Percentiles rank a stretch among this genome's conserved stretches.
phyloP scores from a whole-genome alignment of 345 rosid species.

The Lepidium didymum region DNA sequence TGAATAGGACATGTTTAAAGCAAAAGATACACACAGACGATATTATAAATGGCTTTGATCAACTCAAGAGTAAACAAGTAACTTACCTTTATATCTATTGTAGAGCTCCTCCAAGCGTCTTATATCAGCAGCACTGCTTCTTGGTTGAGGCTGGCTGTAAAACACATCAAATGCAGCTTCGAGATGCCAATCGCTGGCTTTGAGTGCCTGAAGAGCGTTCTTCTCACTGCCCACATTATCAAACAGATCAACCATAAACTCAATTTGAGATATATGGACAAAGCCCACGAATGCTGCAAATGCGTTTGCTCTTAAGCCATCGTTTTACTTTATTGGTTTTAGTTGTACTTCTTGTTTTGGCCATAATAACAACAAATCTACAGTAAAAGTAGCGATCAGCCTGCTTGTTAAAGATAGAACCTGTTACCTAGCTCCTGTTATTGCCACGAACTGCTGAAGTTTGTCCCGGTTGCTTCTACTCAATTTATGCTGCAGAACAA shows the following conservation, averaged over 20 bases:
- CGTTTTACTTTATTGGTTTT: neutral
- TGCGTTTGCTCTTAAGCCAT: neutral
- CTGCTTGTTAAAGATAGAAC: neutral
- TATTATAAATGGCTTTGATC: neutral
- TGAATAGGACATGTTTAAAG: neutral
- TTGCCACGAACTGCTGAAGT: constrained; percentile 77
- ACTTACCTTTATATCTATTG: constrained; percentile 81
- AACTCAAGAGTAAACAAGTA: neutral
- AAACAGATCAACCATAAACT: neutral
- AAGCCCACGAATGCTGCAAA: neutral
- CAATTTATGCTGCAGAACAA: constrained; percentile 55
- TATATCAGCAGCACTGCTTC: constrained; percentile 62
- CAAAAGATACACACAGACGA: neutral
- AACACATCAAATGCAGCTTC: constrained; percentile 93
- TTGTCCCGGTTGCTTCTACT: constrained; percentile 82
- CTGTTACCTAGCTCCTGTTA: constrained; percentile 79
- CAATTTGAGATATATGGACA: neutral
- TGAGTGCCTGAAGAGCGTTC: constrained; percentile 73
- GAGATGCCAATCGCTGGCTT: constrained; percentile 89
- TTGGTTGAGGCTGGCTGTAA: constrained; percentile 78
- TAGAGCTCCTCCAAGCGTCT: constrained; percentile 93
- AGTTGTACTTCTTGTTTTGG: neutral
- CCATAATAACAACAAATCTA: neutral
- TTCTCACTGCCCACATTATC: constrained; percentile 60
- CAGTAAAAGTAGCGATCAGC: neutral